A percentile compares a stretch with the other conserved stretches of the same genome.
Conservation (phyloP, 768 basidiomycete species). For the Clitopilus passeckerianus region DNA sequence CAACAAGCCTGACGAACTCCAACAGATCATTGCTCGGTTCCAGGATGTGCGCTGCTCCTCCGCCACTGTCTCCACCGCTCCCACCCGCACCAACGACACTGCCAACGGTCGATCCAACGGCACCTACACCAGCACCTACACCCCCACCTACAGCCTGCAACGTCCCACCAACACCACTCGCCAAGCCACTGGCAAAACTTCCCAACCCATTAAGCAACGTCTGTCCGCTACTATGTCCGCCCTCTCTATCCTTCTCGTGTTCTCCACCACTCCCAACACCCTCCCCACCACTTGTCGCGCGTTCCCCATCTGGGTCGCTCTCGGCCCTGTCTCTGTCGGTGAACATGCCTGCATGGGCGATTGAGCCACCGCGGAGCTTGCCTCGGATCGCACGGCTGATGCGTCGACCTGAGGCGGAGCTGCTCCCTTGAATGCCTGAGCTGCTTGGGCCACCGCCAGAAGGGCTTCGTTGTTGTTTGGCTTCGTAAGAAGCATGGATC, state of each 20-base stretch:
- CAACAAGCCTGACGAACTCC: slow-evolving; percentile 32
- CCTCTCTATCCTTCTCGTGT: not conserved
- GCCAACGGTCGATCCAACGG: slow-evolving; percentile 17
- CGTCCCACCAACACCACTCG: slow-evolving; percentile 15
- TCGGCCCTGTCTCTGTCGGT: slow-evolving; percentile 23
- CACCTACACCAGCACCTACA: slow-evolving; percentile 48
- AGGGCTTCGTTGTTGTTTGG: slow-evolving; percentile 42
- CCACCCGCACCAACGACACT: not conserved
- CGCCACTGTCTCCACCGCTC: slow-evolving; percentile 9
- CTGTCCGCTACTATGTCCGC: slow-evolving; percentile 23
- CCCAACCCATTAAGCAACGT: slow-evolving; percentile 34
- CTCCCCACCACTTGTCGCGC: slow-evolving; percentile 17
- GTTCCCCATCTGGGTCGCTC: not conserved
- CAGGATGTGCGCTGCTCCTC: not conserved
- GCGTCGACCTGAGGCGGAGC: slow-evolving; percentile 31
- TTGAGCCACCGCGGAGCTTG: not conserved
- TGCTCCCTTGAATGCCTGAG: slow-evolving; percentile 54
- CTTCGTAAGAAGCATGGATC: slow-evolving; percentile 45
- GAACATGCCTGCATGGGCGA: slow-evolving; percentile 16
- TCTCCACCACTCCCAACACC: slow-evolving; percentile 11
- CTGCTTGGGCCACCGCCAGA: slow-evolving; percentile 53
- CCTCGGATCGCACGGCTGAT: not conserved
- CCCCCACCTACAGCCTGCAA: slow-evolving; percentile 31
- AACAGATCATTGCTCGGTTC: slow-evolving; percentile 14
- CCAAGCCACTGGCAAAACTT: slow-evolving; percentile 33